A percentile compares a stretch with the other conserved stretches of the same genome.
These are phyloP conservation scores for Tetracladium maxilliforme DNA, from an alignment of 2,329 filamentous ascomycete species.

Conservation along the genomic window DNA sequence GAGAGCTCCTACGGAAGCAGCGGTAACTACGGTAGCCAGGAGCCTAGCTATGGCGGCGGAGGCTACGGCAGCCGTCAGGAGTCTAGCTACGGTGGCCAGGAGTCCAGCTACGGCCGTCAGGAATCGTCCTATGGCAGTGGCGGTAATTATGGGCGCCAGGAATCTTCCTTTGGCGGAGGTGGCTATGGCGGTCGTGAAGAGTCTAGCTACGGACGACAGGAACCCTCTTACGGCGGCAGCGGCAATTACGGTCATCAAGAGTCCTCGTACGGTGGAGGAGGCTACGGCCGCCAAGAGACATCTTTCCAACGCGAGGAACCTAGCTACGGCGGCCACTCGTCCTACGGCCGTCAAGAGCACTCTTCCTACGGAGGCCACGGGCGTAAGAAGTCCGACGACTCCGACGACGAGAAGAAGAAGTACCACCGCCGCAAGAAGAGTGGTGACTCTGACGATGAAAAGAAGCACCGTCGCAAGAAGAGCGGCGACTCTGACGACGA, in stretches of 20 bases:
- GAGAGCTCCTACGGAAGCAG: not conserved
- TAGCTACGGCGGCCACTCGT: conserved; percentile 2
- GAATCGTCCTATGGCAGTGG: conserved; percentile 2
- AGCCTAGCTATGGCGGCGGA: conserved; percentile 2
- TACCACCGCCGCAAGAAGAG: conserved; percentile 3
- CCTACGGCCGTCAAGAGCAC: not conserved
- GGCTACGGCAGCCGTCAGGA: conserved; percentile 6
- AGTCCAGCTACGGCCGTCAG: conserved; percentile 5
- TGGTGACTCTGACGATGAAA: conserved; percentile 5
- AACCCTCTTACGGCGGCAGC: conserved; percentile 3
- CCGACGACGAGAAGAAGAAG: conserved; percentile 3
- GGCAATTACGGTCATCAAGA: not conserved
- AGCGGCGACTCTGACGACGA: conserved; percentile 3
- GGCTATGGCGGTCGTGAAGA: conserved; percentile 11
- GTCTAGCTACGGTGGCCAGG: conserved; percentile 12
- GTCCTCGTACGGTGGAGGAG: conserved; percentile 1
- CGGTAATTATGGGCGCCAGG: conserved; percentile 5
- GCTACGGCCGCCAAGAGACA: conserved; percentile 1
- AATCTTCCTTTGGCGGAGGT: conserved; percentile 7
- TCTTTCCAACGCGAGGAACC: conserved; percentile 2
- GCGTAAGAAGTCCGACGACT: conserved; percentile 4
- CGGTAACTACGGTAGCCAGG: conserved; percentile 3
- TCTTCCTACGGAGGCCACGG: conserved; percentile 4
- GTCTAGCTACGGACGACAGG: conserved; percentile 4
- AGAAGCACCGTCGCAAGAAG: conserved; percentile 2